phyloP scores from a whole-genome alignment of 179 eudicot genomes.

The Beta macrorhiza region DNA sequence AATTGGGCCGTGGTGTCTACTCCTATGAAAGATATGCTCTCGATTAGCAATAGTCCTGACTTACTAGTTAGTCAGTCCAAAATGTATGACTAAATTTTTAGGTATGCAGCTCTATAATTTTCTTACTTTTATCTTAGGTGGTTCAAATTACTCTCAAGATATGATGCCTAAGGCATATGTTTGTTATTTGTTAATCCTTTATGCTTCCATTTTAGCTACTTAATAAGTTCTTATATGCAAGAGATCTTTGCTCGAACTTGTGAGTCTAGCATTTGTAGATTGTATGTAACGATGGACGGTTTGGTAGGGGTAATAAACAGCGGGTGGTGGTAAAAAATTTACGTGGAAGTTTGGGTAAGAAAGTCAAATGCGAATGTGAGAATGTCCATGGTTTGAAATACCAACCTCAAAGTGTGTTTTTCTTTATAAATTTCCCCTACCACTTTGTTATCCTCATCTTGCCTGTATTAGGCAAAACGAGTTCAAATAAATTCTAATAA shows the following conservation, averaged over 20 bases:
- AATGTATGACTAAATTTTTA: background rate
- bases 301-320: no score
- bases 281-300: no score
- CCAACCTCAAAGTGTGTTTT: no score
- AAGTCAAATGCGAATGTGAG: no score
- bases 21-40: background rate
- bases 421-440: no score
- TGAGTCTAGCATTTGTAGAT: background rate
- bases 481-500: no score
- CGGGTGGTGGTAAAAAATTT: no score
- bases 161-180: background rate
- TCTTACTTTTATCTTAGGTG: background rate
- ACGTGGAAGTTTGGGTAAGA: no score
- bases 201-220: background rate
- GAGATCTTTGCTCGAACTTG: background rate
- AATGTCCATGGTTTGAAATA: no score
- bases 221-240: background rate
- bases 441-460: no score
- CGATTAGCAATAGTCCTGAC: background rate
- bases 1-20: background rate
- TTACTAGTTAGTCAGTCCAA: background rate
- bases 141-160: background rate
- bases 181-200: background rate
- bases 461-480: no score
- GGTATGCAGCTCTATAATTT: background rate